phyloP scores from a whole-genome alignment of 257 asterid species.

The Nemophila menziesii region DNA sequence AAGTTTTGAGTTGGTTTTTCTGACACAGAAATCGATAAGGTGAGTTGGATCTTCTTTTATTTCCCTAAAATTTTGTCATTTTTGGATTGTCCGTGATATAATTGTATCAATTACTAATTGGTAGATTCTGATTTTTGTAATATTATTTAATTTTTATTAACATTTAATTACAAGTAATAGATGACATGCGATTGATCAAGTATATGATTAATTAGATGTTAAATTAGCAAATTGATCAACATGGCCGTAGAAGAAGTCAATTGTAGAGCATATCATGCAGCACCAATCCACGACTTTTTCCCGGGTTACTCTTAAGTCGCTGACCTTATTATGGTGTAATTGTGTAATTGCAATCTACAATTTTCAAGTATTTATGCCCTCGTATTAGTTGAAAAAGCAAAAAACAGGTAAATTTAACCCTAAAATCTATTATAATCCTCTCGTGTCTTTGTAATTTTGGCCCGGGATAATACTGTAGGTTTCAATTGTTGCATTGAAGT shows the following conservation, averaged over 20 bases:
- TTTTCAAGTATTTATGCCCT: neutral
- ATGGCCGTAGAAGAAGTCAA: neutral
- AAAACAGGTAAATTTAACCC: neutral
- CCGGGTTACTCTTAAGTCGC: too few species aligned
- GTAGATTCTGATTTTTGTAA: neutral
- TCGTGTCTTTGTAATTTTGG: neutral
- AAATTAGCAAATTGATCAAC: neutral
- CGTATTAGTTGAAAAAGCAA: neutral
- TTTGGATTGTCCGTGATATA: neutral
- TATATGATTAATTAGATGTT: neutral
- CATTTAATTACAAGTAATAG: neutral
- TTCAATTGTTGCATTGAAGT: neutral
- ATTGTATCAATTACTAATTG: neutral
- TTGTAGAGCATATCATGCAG: neutral
- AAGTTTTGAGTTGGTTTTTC: conserved; percentile 17
- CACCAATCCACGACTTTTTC: neutral
- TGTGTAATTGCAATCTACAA: neutral
- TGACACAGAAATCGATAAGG: conserved; percentile 19
- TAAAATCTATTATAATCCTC: neutral
- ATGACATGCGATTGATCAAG: neutral
- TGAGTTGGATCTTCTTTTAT: conserved; percentile 12
- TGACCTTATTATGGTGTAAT: too few species aligned
- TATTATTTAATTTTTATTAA: too few species aligned
- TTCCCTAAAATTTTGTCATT: neutral
- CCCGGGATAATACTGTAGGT: neutral